Evolutionary conservation across 2,329 filamentous ascomycete species (phyloP), one percentile per base, ranked within the genome.

Genomic region (Penicillium brasilianum): DNA sequence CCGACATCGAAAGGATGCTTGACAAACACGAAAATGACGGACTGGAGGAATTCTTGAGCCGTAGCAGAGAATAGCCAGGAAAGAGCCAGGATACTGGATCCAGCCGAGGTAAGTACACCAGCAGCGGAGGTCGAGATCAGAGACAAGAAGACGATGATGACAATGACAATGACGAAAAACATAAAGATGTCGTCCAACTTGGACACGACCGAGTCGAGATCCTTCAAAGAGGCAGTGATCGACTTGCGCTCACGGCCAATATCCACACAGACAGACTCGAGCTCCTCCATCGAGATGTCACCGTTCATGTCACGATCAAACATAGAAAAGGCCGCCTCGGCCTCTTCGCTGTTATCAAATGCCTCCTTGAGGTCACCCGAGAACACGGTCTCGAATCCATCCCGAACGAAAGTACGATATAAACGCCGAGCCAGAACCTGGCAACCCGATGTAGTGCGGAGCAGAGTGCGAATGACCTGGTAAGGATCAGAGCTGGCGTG

Each of bases 1-100:
- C 94, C 94, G 4, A 97, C 93, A 76, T 98, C 94, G 70, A 97
- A 98, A 0, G 94, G 94, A 74, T 98, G 94, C 81, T 97, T 97
- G 78, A 97, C 89, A 70, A 97, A 97, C 67, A 97, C 93, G 73
- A 97, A 97, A 68, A 97, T 91, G 72, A 94, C 87, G 10, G 93
- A 97, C 78, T 97, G 93, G 2, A 97, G 82, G 68, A 98, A 97
- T 73, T 98, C 94, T 73, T 97, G 93, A 0, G 94, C 94, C 0
- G 94, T 97, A 0, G 91, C 90, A 62, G 93, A 92, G 69, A 98
- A 92, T 58, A 97, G 83, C 94, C 94, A 98, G 0, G 92, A 93
- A 1, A 97, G 83, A 58, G 93, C 94, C 7, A 98, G 84, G n/a
- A 97, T 84, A 3, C 90, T 87, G 1, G 92, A 95, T 3, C 94